Percentiles rank a stretch among this genome's conserved stretches.
These are phyloP conservation scores for Metschnikowia picachoensis DNA, from an alignment of 805 yeast genomes.

Conservation along the genomic window DNA sequence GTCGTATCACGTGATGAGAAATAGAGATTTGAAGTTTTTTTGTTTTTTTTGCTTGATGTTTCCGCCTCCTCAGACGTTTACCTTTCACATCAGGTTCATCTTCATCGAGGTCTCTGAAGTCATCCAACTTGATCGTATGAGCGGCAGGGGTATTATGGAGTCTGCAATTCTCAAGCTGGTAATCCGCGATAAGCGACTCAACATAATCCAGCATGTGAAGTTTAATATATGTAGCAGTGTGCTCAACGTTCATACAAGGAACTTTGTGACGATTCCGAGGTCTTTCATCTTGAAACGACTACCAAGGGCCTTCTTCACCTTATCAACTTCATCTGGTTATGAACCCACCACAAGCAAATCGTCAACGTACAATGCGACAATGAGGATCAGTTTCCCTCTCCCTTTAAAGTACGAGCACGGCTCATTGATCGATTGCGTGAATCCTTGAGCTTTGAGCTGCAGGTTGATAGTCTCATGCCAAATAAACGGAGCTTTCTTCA, in stretches of 20 bases:
- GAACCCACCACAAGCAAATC: background rate
- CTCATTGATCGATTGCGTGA: background rate
- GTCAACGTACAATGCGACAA: background rate
- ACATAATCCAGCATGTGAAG: background rate
- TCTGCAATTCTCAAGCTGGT: too few relatives aligned
- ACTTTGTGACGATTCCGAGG: background rate
- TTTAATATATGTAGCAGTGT: background rate
- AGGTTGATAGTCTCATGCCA: slow-evolving; percentile 1
- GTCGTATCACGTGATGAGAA: too few relatives aligned
- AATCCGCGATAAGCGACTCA: background rate
- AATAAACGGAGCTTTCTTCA: slow-evolving; percentile 1
- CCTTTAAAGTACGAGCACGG: background rate
- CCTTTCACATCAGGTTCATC: too few relatives aligned
- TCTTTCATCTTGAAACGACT: background rate
- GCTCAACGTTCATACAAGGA: background rate
- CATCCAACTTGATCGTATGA: too few relatives aligned
- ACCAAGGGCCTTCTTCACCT: background rate
- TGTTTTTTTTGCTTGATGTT: too few relatives aligned
- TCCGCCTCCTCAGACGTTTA: too few relatives aligned
- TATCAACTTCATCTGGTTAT: background rate
- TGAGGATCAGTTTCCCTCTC: background rate
- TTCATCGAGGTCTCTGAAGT: too few relatives aligned
- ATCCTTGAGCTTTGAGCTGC: background rate
- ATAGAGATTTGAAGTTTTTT: too few relatives aligned
- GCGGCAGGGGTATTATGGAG: too few relatives aligned